Evolutionary conservation across 306 rosid genomes (phyloP).

Genomic region (Lupinus albus): DNA sequence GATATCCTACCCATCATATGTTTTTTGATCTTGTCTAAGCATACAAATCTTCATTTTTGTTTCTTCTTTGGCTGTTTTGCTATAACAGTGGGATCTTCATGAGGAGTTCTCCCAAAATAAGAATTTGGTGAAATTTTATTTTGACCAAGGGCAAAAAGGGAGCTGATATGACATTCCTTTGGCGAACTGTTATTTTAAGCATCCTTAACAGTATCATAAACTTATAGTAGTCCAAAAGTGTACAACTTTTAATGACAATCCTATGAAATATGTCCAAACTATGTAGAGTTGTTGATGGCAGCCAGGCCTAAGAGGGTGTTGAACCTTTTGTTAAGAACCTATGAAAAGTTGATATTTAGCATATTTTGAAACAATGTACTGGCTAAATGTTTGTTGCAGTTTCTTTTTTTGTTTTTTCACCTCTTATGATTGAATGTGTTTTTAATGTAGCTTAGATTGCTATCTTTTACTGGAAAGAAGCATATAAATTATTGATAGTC

Average conservation of each 20-base stretch:
- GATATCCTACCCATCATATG: conserved; percentile 15
- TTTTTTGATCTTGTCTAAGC: conserved; percentile 3
- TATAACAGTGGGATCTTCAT: conserved; percentile 1
- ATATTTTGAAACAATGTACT: conserved; percentile 20
- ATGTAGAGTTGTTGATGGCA: not conserved
- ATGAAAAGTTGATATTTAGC: conserved; percentile 11
- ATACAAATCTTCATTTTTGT: not conserved
- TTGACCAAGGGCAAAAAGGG: not conserved
- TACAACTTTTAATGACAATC: conserved; percentile 1
- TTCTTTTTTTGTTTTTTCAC: conserved; percentile 25
- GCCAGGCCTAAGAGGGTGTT: conserved; percentile 18
- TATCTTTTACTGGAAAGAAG: conserved; percentile 25
- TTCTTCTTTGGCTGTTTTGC: conserved; percentile 18
- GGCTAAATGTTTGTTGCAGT: conserved; percentile 14
- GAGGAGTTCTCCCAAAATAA: not conserved
- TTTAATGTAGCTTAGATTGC: conserved; percentile 29
- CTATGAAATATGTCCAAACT: not conserved
- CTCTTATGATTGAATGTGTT: conserved; percentile 17
- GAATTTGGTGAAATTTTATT: not conserved
- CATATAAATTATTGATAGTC: conserved; percentile 9
- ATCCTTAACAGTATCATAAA: conserved; percentile 3
- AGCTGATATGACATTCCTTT: not conserved
- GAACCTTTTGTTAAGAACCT: conserved; percentile 20
- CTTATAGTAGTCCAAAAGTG: not conserved
- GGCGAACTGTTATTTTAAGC: not conserved